Base-by-base conservation (phyloP, 257 asterid genomes). In the Phtheirospermum japonicum region DNA sequence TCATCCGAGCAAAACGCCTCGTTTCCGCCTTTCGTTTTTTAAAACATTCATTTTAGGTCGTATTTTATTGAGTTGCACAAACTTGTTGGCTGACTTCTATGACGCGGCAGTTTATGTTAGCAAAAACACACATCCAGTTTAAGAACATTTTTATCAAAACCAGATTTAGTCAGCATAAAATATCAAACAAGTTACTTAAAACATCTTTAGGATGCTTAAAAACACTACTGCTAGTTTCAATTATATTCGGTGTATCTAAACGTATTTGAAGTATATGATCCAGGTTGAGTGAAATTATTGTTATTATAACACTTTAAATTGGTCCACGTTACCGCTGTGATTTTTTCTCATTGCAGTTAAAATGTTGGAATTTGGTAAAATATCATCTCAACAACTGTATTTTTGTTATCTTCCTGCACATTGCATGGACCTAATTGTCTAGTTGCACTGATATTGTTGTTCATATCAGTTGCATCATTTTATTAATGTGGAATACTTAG, bases 381-480 rank as follows among this genome's bases (percentile, higher is more conserved):
- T n/a, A n/a, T n/a, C n/a, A n/a, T n/a, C n/a, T n/a, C n/a, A n/a
- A n/a, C n/a, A n/a, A n/a, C n/a, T n/a, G n/a, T n/a, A n/a, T n/a
- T n/a, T n/a, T n/a, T n/a, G n/a, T n/a, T n/a, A n/a, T n/a, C n/a
- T n/a, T n/a, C n/a, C n/a, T n/a, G n/a, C n/a, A n/a, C n/a, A n/a
- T n/a, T n/a, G n/a, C n/a, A n/a, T n/a, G n/a, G n/a, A n/a, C n/a
- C n/a, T n/a, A n/a, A n/a, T n/a, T n/a, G n/a, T n/a, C n/a, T n/a
- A n/a, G n/a, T 58, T 67, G 56, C 17, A 30, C 36, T 61, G 52
- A 36, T 39, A 51, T 36, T 54, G 34, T 68, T 26, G 51, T 37
- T 61, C 71, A 50, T 18, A 17, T 45, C 52, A 34, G n/a, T 64
- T 53, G 69, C 57, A 65, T 18, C 45, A 49, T 66, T 55, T 11